These are phyloP conservation scores for Rhizomucor pusillus DNA, from an alignment of 371 early-diverging fungal genomes.

Conservation along the genomic window DNA sequence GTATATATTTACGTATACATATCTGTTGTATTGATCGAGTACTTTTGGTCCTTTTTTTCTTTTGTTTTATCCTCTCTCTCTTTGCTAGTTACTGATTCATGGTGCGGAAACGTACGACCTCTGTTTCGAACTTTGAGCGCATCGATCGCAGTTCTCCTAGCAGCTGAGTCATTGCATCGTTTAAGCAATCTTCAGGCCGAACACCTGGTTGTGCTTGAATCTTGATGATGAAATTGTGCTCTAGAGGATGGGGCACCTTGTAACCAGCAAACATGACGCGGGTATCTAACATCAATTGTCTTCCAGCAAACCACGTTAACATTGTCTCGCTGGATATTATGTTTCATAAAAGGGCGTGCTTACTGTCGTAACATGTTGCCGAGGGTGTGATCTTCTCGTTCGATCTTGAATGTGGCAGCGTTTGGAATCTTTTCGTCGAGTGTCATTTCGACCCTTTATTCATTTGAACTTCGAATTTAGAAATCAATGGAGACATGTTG, in stretches of 20 bases:
- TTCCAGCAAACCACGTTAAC: no score
- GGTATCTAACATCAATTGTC: conserved; percentile 88
- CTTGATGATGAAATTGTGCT: conserved; percentile 86
- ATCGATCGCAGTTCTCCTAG: conserved; percentile 80
- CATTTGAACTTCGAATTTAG: neutral
- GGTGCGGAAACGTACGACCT: conserved; percentile 49
- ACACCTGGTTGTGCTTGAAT: conserved; percentile 89
- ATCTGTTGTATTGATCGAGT: neutral
- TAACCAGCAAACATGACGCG: conserved; percentile 97
- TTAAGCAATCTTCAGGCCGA: conserved; percentile 80
- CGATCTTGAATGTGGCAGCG: conserved; percentile 89
- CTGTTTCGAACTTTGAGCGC: conserved; percentile 80
- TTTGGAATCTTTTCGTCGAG: conserved; percentile 93
- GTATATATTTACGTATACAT: neutral
- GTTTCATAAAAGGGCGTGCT: conserved; percentile 18
- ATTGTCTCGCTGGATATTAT: no score
- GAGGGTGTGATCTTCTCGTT: conserved; percentile 97
- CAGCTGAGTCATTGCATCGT: conserved; percentile 74
- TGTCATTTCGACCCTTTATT: conserved; percentile 71
- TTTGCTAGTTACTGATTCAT: neutral
- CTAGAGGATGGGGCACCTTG: conserved; percentile 97
- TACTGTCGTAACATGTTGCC: conserved; percentile 92
- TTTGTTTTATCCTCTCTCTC: neutral
- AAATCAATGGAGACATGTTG: no score
- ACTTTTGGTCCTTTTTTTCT: no score